phyloP scores from a whole-genome alignment of 345 rosid genomes.

The Sonneratia alba region DNA sequence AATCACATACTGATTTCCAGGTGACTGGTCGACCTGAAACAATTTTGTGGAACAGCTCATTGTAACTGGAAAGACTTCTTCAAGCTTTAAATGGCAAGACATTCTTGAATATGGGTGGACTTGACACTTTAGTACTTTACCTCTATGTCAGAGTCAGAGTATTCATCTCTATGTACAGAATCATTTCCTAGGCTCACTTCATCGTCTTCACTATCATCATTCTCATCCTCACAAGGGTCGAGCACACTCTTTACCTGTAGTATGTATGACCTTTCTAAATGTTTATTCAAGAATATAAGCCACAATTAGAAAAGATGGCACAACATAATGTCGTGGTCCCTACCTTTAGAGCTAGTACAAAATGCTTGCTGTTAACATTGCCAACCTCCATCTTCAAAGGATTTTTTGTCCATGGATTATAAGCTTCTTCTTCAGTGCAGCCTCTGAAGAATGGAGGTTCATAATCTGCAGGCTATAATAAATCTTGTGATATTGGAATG shows the following conservation, averaged over 20 bases:
- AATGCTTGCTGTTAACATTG: conserved; percentile 92
- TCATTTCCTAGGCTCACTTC: conserved; percentile 57
- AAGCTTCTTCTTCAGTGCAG: conserved; percentile 76
- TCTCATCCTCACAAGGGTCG: conserved; percentile 94
- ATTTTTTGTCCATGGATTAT: conserved; percentile 67
- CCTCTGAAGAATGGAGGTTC: conserved; percentile 95
- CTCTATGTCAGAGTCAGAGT: conserved; percentile 81
- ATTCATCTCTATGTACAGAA: conserved; percentile 45
- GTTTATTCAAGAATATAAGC: background rate
- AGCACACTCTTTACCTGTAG: conserved; percentile 90
- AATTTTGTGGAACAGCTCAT: background rate
- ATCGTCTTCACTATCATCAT: conserved; percentile 60
- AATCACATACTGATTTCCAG: conserved; percentile 46
- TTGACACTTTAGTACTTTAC: conserved; percentile 33
- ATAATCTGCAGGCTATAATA: conserved; percentile 71
- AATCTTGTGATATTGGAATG: background rate
- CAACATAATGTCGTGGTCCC: background rate
- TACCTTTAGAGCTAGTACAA: conserved; percentile 78
- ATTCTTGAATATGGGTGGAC: background rate
- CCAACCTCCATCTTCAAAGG: conserved; percentile 97
- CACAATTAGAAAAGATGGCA: background rate
- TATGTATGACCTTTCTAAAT: conserved; percentile 1
- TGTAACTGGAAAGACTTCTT: background rate
- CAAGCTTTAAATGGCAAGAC: conserved; percentile 14
- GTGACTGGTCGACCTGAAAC: conserved; percentile 55